Evolutionary conservation across 1,284 basidiomycete genomes (phyloP).

Genomic region (Leccinum pachyderme): DNA sequence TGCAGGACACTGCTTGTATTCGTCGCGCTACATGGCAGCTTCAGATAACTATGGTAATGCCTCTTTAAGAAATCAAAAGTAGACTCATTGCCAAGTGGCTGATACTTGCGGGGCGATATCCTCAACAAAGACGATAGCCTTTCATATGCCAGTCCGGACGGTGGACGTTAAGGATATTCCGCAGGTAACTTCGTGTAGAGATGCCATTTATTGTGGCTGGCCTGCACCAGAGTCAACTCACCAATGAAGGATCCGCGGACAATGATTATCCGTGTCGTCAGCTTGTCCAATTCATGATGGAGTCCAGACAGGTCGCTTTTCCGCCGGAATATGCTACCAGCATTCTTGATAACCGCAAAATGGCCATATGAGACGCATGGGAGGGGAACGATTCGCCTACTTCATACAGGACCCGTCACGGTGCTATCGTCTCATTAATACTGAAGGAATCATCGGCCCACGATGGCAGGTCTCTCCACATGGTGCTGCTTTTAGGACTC

Average conservation of each 20-base stretch:
- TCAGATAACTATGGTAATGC: not conserved
- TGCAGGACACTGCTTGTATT: no score
- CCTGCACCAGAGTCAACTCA: not conserved
- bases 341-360: not conserved
- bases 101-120: not conserved
- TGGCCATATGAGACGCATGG: no score
- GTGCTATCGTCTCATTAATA: no score
- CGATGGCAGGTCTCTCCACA: no score
- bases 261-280: not conserved
- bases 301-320: no score
- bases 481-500: no score
- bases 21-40: no score
- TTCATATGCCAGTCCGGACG: not conserved
- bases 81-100: not conserved
- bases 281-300: not conserved
- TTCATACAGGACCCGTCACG: no score
- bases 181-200: not conserved
- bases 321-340: not conserved
- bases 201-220: not conserved
- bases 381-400: no score
- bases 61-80: not conserved
- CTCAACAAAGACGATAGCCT: not conserved
- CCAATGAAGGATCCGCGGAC: not conserved
- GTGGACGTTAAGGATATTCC: not conserved
- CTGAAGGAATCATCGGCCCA: no score